Base-by-base conservation (phyloP, 345 rosid species). In the Gossypium turneri region DNA sequence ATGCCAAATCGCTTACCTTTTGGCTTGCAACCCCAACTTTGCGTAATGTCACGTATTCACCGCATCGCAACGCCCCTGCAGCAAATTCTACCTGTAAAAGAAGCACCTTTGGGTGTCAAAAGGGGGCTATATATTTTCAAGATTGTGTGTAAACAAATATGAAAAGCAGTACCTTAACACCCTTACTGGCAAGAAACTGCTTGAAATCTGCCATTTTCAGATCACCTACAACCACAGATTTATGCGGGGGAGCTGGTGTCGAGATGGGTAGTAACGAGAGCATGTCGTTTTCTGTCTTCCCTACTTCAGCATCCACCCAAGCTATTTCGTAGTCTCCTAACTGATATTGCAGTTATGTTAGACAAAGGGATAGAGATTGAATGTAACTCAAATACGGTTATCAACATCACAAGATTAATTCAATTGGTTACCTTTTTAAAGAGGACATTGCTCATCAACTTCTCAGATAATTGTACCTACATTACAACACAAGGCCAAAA, bases 381-480 rank as follows among this genome's bases (percentile, higher is more conserved):
- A 67, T 55, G 66, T n/a, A 51, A 67, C 48, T 25, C 22, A 20
- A 9, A n/a, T 3, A 59, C 1, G 41, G 15, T 67, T 64, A 16
- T 73, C 22, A 67, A 44, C 47, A 24, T 69, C 60, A 59, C 12
- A 60, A 47, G 15, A 59, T 1, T 57, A 25, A 27, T 27, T 13
- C 27, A 41, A 47, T 60, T 53, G 19, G 58, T 59, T 82, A 93
- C 99, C 96, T 93, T 95, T 84, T 95, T 95, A 68, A 89, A 91
- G 73, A 95, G 89, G 76, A 93, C 98, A 77, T 89, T 93, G 75
- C 99, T 93, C 99, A 95, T 91, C 79, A 95, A 83, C 83, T 91
- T 89, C 85, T 95, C 98, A 27, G 98, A 91, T 27, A 95, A 94
- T 88, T 93, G 99, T 48, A 93, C 98, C 99, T 95, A 73, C 44